Evolutionary conservation across 768 basidiomycete genomes (phyloP), one percentile per base, ranked within the genome.

Genomic region (Auricularia sp.): DNA sequence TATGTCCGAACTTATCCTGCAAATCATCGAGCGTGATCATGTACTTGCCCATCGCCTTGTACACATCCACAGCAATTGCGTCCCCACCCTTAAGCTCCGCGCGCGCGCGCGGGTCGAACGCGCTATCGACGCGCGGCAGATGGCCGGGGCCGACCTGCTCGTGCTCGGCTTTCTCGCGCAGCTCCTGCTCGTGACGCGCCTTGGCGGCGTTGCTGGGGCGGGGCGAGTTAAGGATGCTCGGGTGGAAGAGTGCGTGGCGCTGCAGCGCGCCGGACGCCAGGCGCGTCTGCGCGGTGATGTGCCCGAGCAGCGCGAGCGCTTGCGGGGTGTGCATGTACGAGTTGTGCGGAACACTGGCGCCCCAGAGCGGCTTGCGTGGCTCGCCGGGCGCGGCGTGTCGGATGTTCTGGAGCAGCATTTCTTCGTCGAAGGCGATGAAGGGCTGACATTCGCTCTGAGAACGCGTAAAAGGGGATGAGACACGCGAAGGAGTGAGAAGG

Each of bases 11-110:
- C 29, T 29, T 59, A 6, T 24, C 56, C 56, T 35, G 24, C 24
- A 59, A 10, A 35, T 59, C 56, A 29, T 59, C 56, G 56, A 59
- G 29, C 24, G 56, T 59, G 56, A 59, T 59, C 56, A 59, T 59
- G 33, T 59, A 35, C 56, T 59, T 59, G 16, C 56, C 56, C 56
- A 59, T 59, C 56, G 56, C 56, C 56, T 59, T 59, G 56, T 29
- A 34, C 56, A 59, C 56, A 18, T 59, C 56, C 7, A 24, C 56
- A 18, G 34, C 56, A 2, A 33, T 14, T 8, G 56, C 56, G 16
- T 33, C 29, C 18, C 56, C 56, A 29, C 56, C 56, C 29, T 35
- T 29, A 6, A 59, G 56, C 34, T 59, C 56, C 56, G 56, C 56
- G 10, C 56, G 24, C 34, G 29, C 34, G 14, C 56, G 24, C 56